phyloP scores from a whole-genome alignment of 768 basidiomycete genomes.

The Thelephora ganbajun region DNA sequence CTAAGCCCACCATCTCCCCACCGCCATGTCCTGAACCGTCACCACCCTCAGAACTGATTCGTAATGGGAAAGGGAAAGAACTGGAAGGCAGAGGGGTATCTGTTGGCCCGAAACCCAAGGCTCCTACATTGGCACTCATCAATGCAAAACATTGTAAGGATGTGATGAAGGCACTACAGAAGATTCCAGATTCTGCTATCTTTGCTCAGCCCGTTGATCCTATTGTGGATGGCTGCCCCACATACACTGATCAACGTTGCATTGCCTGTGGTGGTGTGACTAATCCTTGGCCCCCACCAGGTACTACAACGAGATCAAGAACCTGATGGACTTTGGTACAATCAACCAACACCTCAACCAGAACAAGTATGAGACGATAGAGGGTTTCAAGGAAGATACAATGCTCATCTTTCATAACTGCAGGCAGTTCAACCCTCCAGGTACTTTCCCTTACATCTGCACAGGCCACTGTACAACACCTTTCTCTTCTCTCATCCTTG shows the following conservation, averaged over 20 bases:
- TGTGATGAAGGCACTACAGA: constrained; percentile 43
- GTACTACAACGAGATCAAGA: constrained; percentile 80
- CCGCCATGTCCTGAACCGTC: constrained; percentile 5
- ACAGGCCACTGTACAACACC: too few species aligned
- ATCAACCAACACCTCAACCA: constrained; percentile 54
- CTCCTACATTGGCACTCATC: constrained; percentile 33
- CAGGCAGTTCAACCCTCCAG: constrained; percentile 80
- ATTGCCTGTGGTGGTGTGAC: too few species aligned
- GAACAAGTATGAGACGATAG: constrained; percentile 66
- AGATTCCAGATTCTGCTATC: constrained; percentile 52
- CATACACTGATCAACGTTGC: too few species aligned
- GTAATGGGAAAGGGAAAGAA: constrained; percentile 60
- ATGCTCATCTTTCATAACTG: constrained; percentile 83
- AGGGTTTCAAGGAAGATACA: constrained; percentile 65
- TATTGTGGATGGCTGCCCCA: constrained; percentile 71
- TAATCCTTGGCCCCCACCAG: too few species aligned
- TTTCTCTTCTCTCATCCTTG: too few species aligned
- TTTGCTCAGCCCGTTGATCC: constrained; percentile 82
- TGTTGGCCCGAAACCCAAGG: constrained; percentile 21
- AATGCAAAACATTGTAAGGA: constrained; percentile 82
- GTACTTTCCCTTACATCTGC: constrained; percentile 57
- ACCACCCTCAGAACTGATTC: constrained; percentile 25
- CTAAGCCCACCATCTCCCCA: constrained; percentile 3
- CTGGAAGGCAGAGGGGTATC: constrained; percentile 30
- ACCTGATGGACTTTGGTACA: constrained; percentile 92